Base-by-base conservation (phyloP, 2,329 filamentous ascomycete genomes). In the Emericellopsis atlantica region DNA sequence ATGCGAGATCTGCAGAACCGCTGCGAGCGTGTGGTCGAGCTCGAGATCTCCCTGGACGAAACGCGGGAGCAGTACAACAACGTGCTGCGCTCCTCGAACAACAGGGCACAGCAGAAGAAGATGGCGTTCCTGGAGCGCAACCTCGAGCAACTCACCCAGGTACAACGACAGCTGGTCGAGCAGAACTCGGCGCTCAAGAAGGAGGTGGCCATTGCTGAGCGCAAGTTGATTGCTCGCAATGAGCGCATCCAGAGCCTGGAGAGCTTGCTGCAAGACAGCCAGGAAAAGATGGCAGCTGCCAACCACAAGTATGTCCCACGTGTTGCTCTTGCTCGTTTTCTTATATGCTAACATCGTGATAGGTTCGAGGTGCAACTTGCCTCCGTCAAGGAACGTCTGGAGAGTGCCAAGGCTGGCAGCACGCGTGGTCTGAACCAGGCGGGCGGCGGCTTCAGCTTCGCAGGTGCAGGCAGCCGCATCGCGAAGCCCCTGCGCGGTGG, bases 1-100 rank as follows among this genome's bases (percentile, higher is more conserved):
- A 98, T 98, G 92, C 85, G 92, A 43, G 92, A 98, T 63, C 70
- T 98, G 49, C 92, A 98, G 64, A 96, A 98, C 69, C 83, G 92
- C 46, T 98, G 92, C 62, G 92, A 98, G 69, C 82, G 92, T 49
- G 89, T 98, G 29, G 92, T 98, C 15, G 92, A 98, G 69, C 79
- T 98, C 23, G 92, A 98, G 64, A 98, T 98, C 54, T 94, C 86
- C 31, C 75, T 98, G 39, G 92, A 98, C 57, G 89, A 95, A 69
- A 95, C 92, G 1, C 79, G 92, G 42, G 92, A 98, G 69, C 92
- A 98, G 66, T 98, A 98, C 69, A 96, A 98, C 71, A 95, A 95
- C 54, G 92, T 98, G 45, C 75, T 98, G 44, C 82, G 90, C 43
- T 92, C 87, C 39, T 95, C 87, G 50, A 98, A 98, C 71, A 96